phyloP scores from a whole-genome alignment of 2,329 filamentous ascomycete genomes.

The Karstenula rhodostoma region DNA sequence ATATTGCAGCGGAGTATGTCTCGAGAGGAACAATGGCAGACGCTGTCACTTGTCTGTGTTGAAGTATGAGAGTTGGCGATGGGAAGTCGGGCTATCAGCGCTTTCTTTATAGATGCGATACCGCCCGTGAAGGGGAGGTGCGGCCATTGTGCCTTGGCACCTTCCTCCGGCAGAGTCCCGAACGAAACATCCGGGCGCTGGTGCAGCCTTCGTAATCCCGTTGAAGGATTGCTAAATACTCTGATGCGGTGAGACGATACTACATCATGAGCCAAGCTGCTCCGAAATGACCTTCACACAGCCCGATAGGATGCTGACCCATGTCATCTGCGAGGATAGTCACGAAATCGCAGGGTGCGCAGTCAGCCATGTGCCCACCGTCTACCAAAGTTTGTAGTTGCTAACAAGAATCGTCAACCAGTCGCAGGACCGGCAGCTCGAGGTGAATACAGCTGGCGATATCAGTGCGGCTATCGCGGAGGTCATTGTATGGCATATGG shows the following conservation, averaged over 20 bases:
- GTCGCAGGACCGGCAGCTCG: background rate
- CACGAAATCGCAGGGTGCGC: slow-evolving; percentile 14
- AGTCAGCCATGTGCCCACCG: slow-evolving; percentile 15
- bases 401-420: background rate
- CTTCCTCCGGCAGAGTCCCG: slow-evolving; percentile 24
- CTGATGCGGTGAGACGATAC: slow-evolving; percentile 27
- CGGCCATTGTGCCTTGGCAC: slow-evolving; percentile 13
- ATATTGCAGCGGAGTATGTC: background rate
- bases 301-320: slow-evolving; percentile 23
- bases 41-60: slow-evolving; percentile 12
- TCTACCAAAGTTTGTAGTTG: slow-evolving; percentile 6
- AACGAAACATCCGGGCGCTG: slow-evolving; percentile 6
- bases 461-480: slow-evolving; percentile 6
- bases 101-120: slow-evolving; percentile 24
- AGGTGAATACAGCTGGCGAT: background rate
- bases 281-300: background rate
- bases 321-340: slow-evolving; percentile 22
- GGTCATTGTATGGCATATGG: background rate
- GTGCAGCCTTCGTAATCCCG: slow-evolving; percentile 22
- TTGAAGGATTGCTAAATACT: slow-evolving; percentile 22
- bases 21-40: background rate
- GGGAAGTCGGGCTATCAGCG: background rate
- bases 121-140: slow-evolving; percentile 5
- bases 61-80: slow-evolving; percentile 18
- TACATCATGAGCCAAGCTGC: slow-evolving; percentile 1